Percentiles rank a stretch among this genome's conserved stretches.
Evolutionary conservation across 1,139 yeast genomes (phyloP).

Genomic region (Candida pseudoviswanathii): DNA sequence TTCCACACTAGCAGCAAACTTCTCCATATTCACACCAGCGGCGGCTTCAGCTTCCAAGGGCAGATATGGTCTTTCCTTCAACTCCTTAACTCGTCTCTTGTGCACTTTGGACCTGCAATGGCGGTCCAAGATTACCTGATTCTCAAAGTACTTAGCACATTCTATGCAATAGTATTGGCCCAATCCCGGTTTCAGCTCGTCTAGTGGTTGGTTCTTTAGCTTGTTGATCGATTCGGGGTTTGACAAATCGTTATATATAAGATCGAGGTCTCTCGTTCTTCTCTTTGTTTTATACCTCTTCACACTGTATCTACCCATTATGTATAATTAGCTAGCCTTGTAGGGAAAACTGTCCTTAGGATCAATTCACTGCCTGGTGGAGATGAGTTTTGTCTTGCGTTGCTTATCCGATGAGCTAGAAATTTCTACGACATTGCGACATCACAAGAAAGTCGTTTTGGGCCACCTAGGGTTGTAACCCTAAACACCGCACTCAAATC

Average conservation of each 20-base stretch:
- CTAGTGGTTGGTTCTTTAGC: conserved; percentile 79
- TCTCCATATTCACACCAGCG: conserved; percentile 71
- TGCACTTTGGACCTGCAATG: conserved; percentile 80
- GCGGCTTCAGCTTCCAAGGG: conserved; percentile 91
- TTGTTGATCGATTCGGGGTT: conserved; percentile 60
- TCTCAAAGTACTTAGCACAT: conserved; percentile 90
- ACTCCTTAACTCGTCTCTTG: conserved; percentile 78
- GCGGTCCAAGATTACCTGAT: conserved; percentile 67
- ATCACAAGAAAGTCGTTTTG: conserved; percentile 7
- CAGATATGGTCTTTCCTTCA: conserved; percentile 80
- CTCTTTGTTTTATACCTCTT: conserved; percentile 76
- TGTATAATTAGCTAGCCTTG: neutral
- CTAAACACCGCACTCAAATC: neutral
- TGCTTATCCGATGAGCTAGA: conserved; percentile 5
- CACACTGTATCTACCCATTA: conserved; percentile 88
- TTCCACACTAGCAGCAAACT: conserved; percentile 64
- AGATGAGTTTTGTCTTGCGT: conserved; percentile 1
- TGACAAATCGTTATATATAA: conserved; percentile 74
- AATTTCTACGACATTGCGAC: conserved; percentile 4
- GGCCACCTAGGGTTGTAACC: conserved; percentile 3
- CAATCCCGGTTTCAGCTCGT: conserved; percentile 88
- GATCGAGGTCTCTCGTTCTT: conserved; percentile 83
- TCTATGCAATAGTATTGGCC: conserved; percentile 95
- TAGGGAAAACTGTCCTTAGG: too few relatives aligned
- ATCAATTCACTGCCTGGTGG: too few relatives aligned